Evolutionary conservation across 2,329 filamentous ascomycete genomes (phyloP), one percentile per base, ranked within the genome.

Genomic region (Tolypocladium inflatum): DNA sequence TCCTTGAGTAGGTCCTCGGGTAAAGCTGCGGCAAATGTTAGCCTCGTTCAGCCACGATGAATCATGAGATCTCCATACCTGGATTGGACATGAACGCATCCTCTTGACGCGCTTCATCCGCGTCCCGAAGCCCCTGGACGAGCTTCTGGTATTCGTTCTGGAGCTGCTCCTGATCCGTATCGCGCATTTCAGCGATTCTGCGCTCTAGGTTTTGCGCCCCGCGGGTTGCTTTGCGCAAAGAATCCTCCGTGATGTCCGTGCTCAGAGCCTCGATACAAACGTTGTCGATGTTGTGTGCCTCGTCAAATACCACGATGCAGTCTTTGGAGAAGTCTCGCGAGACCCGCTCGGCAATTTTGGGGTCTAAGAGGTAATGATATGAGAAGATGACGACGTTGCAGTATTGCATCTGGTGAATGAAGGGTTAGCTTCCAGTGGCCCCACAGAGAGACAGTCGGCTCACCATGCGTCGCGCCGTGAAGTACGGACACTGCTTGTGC

Each of bases 321-420:
- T 99, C 95, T 66, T 97, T 97, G 0, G 94, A 97, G 13, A 99
- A 83, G 68, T 99, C 94, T 71, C 89, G 91, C 0, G 94, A 97
- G 2, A 97, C 92, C 59, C 93, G 77, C 70, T 99, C 94, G 15
- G 94, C 94, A 66, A 99, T 99, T 71, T 99, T 99, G 3, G 94
- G 94, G 67, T 99, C 95, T 19, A 99, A 83, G 3, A 99, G 83
- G 69, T 99, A 99, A 73, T 99, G 94, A 70, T 99, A 99, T 0
- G 94, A 99, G 76, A 99, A 99, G 64, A 99, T 99, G 68, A 99
- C 97, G 69, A 99, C 91, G 71, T 99, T 97, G 81, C 94, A 99
- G 70, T 92, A 97, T 67, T 94, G 88, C 93, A 99, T 97, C 88
- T 91, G 63, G 17, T 38, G 10, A 38, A 43, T 17, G 17, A 35